phyloP scores from a whole-genome alignment of 805 yeast genomes.

The Saccharomycopsis capsularis region DNA sequence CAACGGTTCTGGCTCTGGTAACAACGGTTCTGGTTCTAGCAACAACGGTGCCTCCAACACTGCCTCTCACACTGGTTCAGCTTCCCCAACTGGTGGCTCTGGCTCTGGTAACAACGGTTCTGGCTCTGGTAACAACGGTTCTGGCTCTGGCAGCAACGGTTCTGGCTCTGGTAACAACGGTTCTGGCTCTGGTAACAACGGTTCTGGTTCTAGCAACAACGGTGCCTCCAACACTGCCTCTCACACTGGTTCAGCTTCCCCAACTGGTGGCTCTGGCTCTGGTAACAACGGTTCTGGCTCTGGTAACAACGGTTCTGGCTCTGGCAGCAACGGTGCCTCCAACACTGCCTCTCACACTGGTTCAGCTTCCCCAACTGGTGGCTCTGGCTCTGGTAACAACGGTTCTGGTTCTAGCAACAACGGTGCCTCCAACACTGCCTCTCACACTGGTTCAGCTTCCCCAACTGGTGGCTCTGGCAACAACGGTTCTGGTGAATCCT shows the following conservation, averaged over 20 bases:
- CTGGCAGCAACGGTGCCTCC: constrained; percentile 1
- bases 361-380: background rate
- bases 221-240: no score
- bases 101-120: constrained; percentile 1
- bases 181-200: background rate
- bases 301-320: constrained; percentile 4
- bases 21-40: constrained; percentile 7
- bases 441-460: background rate
- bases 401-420: background rate
- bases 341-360: background rate
- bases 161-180: background rate
- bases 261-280: background rate
- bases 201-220: background rate
- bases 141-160: background rate
- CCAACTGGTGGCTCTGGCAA: background rate
- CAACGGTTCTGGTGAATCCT: background rate
- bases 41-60: background rate
- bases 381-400: constrained; percentile 4
- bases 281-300: background rate
- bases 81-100: background rate
- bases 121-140: background rate
- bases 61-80: background rate
- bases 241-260: background rate
- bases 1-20: background rate
- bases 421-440: background rate